A percentile compares a stretch with the other conserved stretches of the same genome.
phyloP scores from a whole-genome alignment of 176 grass and related monocot genomes.

The Olyra latifolia region DNA sequence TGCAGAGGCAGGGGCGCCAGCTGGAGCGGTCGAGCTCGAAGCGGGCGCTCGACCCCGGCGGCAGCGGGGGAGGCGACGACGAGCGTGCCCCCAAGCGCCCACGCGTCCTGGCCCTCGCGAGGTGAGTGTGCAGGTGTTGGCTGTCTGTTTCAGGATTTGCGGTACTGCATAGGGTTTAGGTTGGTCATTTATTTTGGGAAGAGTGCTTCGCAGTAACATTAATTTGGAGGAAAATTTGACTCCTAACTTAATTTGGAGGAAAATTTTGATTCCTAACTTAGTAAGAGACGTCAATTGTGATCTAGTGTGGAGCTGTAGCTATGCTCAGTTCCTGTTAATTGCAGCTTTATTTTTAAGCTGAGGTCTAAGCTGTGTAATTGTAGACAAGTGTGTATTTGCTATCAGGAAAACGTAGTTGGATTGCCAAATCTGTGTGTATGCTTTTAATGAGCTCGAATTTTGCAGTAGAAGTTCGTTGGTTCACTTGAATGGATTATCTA shows the following conservation, averaged over 20 bases:
- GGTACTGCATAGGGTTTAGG: background rate
- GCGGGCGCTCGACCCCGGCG: slow-evolving; percentile 47
- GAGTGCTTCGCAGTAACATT: background rate
- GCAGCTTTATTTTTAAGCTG: background rate
- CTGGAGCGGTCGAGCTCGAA: slow-evolving; percentile 52
- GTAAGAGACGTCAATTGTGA: background rate
- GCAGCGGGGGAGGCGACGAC: slow-evolving; percentile 29
- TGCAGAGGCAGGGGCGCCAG: slow-evolving; percentile 49
- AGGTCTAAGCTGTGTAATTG: background rate
- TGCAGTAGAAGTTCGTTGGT: background rate
- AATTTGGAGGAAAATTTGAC: background rate
- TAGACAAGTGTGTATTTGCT: background rate
- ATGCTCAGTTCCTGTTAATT: background rate
- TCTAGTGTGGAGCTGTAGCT: background rate
- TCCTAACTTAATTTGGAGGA: background rate
- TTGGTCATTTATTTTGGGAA: background rate
- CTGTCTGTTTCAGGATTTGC: background rate
- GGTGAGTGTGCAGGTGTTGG: slow-evolving; percentile 12
- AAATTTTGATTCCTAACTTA: too few relatives aligned
- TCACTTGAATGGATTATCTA: background rate
- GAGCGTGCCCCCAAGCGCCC: slow-evolving; percentile 46
- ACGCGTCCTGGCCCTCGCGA: slow-evolving; percentile 54
- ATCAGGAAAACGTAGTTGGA: background rate
- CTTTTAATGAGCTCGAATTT: background rate
- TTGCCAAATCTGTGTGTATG: background rate